Base-by-base conservation (phyloP, 148 eudicot genomes). In the Bassia scoparia region DNA sequence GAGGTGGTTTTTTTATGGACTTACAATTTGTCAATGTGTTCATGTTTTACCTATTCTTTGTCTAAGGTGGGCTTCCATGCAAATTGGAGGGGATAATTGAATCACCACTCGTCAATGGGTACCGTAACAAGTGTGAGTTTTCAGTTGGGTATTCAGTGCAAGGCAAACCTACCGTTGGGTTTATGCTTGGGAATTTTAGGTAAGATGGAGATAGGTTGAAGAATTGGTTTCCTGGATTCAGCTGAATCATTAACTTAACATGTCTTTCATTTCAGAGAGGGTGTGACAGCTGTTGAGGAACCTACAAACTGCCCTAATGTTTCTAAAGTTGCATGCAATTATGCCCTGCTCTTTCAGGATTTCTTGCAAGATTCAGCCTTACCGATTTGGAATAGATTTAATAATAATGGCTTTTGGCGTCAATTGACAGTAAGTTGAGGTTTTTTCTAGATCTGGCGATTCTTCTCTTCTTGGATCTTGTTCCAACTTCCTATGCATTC, bases 101-200 rank as follows among this genome's bases (percentile, higher is more conserved):
- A 72, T 94, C 98, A 48, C 97, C 97, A 6, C 78, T 89, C 64
- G 78, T 89, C 53, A 83, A 88, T 80, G 98, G 97, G 67, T 94
- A 94, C 73, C 92, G 98, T 48, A 94, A 94, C 86, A 94, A 94
- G 87, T 94, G 98, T 68, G 98, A 94, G 76, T 94, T 94, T 80
- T 86, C 98, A 35, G 90, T 89, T 74, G 98, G 97, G 69, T 83
- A 84, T 78, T 94, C 98, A 61, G 74, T 88, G 64, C 90, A 85
- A 23, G 97, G 91, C 13, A 91, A 85, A 80, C 84, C 84, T 63
- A 94, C 96, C 31, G 98, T 88, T 44, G 98, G 98, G 10, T 94
- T 94, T 83, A 79, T 87, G 88, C 98, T 91, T 55, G 98, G 98
- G 53, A 94, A 91, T 85, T 94, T 94, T 83, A 94, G 96, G 98